Base-by-base conservation (phyloP, 352 stramenopile species). In the Globisporangium iwayamae region DNA sequence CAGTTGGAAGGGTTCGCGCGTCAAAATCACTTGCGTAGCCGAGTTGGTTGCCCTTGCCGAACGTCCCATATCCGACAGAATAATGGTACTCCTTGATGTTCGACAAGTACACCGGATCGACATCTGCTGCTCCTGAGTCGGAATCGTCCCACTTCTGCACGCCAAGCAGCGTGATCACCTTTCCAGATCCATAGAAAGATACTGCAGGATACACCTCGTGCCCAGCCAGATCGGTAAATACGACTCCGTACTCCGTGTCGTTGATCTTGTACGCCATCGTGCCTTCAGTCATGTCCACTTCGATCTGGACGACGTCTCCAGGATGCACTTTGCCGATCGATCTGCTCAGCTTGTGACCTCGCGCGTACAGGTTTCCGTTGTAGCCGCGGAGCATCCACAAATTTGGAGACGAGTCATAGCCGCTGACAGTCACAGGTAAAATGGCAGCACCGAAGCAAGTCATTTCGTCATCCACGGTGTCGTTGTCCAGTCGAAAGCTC, bases 331-430 rank as follows among this genome's bases (percentile, higher is more conserved):
- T 97, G 8, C 85, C 81, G 36, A 96, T 94, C 1, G 83, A 90
- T 36, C 83, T 73, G 36, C 67, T 91, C 43, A 97, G 63, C 57
- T 96, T 96, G 64, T 94, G 83, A 3, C 91, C 91, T 34, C 90
- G 87, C 16, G 87, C 86, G 56, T 97, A 97, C 32, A 97, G 62
- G 51, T 96, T 95, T 25, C 91, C 91, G 46, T 97, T 97, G 72
- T 97, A 97, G 7, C 89, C 87, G 51, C 91, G 79, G 2, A 96
- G 66, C 91, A 97, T 97, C 91, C 91, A 97, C 36, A 97, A 66
- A 68, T 80, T 96, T 9, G 89, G 85, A 25, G 88, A 96, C 14
- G 90, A 96, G 60, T 96, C 92, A 56, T 97, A 97, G 36, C 89
- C 90, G 34, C 85, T 93, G 1, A 93, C 86, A 30, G 82, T 91